Percentiles rank a stretch among this genome's conserved stretches.
Conservation (phyloP, 2,329 filamentous ascomycete genomes). For the Trichophyton rubrum region DNA sequence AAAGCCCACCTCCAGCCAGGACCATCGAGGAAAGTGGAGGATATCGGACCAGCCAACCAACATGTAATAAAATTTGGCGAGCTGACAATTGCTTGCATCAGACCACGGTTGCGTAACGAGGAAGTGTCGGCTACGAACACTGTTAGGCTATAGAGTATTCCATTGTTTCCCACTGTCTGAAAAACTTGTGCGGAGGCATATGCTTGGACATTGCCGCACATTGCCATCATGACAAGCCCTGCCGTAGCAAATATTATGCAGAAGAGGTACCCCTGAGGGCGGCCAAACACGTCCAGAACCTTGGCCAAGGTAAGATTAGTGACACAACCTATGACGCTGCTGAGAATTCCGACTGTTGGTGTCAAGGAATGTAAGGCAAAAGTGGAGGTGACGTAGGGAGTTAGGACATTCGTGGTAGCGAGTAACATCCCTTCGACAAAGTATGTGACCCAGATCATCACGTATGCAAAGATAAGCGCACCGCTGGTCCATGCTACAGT, state of each 20-base stretch:
- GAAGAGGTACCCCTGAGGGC: constrained; percentile 41
- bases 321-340: constrained; percentile 43
- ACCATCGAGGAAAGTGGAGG: constrained; percentile 38
- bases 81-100: constrained; percentile 45
- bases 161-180: constrained; percentile 44
- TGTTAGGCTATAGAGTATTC: constrained; percentile 42
- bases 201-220: constrained; percentile 45
- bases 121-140: constrained; percentile 53
- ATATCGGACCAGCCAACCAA: constrained; percentile 36
- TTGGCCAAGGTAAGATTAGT: constrained; percentile 48
- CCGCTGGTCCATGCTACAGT: constrained; percentile 29
- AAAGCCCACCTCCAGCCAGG: constrained; percentile 52
- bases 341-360: constrained; percentile 41
- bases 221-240: constrained; percentile 50
- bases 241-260: constrained; percentile 34
- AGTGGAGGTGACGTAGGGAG: constrained; percentile 39
- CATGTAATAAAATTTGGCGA: constrained; percentile 37
- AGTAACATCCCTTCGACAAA: constrained; percentile 26
- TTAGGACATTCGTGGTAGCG: constrained; percentile 26
- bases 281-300: constrained; percentile 50
- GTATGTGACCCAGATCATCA: constrained; percentile 28
- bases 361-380: constrained; percentile 42
- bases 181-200: constrained; percentile 39
- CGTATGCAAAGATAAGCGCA: constrained; percentile 26
- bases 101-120: constrained; percentile 43